Base-by-base conservation (phyloP, 805 yeast genomes). In the Ogataea allantospora region DNA sequence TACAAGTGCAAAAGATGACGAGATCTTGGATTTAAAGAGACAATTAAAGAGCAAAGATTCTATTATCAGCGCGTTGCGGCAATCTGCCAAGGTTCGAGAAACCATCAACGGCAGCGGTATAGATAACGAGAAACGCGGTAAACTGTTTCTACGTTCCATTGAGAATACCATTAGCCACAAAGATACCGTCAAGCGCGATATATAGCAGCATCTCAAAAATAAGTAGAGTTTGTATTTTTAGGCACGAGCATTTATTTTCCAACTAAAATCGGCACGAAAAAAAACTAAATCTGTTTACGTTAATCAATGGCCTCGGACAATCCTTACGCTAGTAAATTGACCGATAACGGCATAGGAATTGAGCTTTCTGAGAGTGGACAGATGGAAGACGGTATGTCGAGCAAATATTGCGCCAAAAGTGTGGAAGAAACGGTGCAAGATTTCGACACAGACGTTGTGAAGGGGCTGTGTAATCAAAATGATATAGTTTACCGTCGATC, bases 401-500 rank as follows among this genome's bases (percentile, higher is more conserved):
- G 78, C 24, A 70, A 70, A 43, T 93, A 64, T 62, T 74, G 88
- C 48, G 69, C 73, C 21, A 62, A 75, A 39, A 61, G 89, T 1
- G 71, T 77, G 3, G 83, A 77, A n/a, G 86, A 87, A 30, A 78
- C 91, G 1, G 68, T 74, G 2, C 43, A 56, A 15, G 79, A 78
- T 32, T 67, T 91, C 27, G 73, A 73, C 32, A 83, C 98, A 0
- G 77, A 86, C 48, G 36, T 61, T 3, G 53, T 47, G 1, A 53
- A 58, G 8, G 99, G 99, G 1, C 66, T 93, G 17, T 63, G 73
- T 22, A 77, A 81, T 28, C 66, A 68, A 21, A 88, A 79, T 41
- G 98, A 89, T 42, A 78, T 86, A 14, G 62, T 75, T 12, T 74
- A 76, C 52, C 72, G 98, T 50, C 74, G 91, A 50, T 69, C 78